Conservation (phyloP, 1,284 basidiomycete genomes). For the Boletellus dicymbophilus region DNA sequence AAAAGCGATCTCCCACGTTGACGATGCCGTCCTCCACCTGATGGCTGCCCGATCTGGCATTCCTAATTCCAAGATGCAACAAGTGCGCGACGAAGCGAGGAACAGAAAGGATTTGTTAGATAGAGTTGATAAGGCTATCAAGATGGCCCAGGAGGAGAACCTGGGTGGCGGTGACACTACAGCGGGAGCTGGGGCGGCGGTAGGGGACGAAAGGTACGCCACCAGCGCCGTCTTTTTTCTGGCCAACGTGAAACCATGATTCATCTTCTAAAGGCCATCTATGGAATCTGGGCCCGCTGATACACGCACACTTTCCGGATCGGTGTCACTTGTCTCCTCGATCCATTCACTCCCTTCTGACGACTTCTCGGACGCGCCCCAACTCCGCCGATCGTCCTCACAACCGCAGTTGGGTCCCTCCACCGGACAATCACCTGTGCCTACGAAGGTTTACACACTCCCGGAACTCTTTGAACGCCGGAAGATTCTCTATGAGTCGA, state of each 20-base stretch:
- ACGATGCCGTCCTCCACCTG: slow-evolving; percentile 33
- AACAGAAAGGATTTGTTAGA: slow-evolving; percentile 34
- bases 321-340: not conserved
- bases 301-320: slow-evolving; percentile 5
- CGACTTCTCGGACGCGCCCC: slow-evolving; percentile 16
- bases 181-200: not conserved
- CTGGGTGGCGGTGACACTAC: not conserved
- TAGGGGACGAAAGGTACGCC: slow-evolving; percentile 16
- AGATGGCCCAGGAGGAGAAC: slow-evolving; percentile 28
- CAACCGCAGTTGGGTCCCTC: slow-evolving; percentile 31
- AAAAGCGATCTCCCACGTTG: slow-evolving; percentile 34
- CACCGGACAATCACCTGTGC: slow-evolving; percentile 14
- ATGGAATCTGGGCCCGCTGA: slow-evolving; percentile 1
- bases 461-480: slow-evolving; percentile 30
- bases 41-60: slow-evolving; percentile 36
- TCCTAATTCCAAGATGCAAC: slow-evolving; percentile 32
- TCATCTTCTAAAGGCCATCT: slow-evolving; percentile 16
- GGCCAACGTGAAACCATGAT: slow-evolving; percentile 3
- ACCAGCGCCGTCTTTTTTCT: not conserved
- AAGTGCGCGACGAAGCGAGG: slow-evolving; percentile 33
- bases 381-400: slow-evolving; percentile 33
- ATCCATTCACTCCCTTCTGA: slow-evolving; percentile 2
- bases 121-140: slow-evolving; percentile 31
- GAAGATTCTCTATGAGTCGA: slow-evolving; percentile 31
- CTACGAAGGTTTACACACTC: slow-evolving; percentile 26